Base-by-base conservation (phyloP, 768 basidiomycete genomes). In the Naganishia vishniacii region DNA sequence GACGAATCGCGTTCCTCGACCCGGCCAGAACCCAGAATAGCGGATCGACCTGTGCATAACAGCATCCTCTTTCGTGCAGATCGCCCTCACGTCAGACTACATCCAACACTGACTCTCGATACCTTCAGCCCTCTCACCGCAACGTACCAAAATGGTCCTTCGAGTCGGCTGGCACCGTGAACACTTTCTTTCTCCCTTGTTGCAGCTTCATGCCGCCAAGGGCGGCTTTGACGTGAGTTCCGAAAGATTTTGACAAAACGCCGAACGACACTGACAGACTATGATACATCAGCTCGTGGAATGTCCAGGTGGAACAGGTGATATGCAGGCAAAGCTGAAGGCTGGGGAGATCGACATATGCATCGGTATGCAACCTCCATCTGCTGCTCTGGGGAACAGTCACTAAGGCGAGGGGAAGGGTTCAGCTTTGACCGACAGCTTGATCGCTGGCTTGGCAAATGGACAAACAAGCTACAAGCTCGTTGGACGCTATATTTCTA, bases 381-480 rank as follows among this genome's bases (percentile, higher is more conserved):
- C 25, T 47, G 15, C 40, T 25, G 37, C 15, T 32, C 32, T 20
- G 25, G 5, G 37, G 15, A 18, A 11, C 48, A 61, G 42, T 47
- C 28, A 9, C 20, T 49, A 29, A 48, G 34, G 12, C n/a, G 41
- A 16, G 29, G 15, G 32, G 1, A 15, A 9, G 34, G 15, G 9
- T 37, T 37, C 59, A 89, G 91, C 72, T 0, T 83, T 97, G 49
- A 95, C 93, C 0, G 93, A 94, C 71, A 83, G 89, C 0, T 79
- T 97, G 31, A 90, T 95, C 67, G 88, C 91, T 53, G 93, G 93
- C 0, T 89, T 95, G 61, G 91, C 90, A 7, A 92, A 91, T 62
- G 90, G 91, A 0, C 88, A 88, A 0, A 82, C 83, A 59, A 84
- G 87, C 7, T 99, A 95, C 78, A 91, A 88, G 75, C 85, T 97